Base-by-base conservation (phyloP, 345 rosid genomes). In the Hibiscus tridactylites region DNA sequence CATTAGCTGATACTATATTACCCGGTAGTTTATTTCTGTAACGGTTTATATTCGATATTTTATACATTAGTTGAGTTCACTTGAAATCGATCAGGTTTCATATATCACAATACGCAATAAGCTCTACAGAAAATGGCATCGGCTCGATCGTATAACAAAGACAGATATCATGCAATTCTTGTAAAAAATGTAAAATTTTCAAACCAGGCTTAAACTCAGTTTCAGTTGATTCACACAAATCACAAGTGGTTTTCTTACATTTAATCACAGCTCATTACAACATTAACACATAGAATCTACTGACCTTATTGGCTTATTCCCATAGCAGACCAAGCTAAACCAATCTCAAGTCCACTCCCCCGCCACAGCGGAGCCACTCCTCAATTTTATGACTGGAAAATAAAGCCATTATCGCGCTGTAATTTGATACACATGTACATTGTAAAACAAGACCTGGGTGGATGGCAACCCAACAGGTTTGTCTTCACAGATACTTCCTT, bases 401-500 rank as follows among this genome's bases (percentile, higher is more conserved):
- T 57, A 46, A 46, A 31, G 31, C 24, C 65, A 46, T 21, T 9
- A 5, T 19, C 11, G 19, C 6, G 52, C 47, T 4, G 59, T 31
- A 50, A 67, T 35, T 29, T 49, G 1, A 15, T 56, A 56, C 28
- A 56, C 21, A 66, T 74, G 59, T 67, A 28, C 67, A 74, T 17
- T 42, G 21, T 50, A 63, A 7, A 56, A 52, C 31, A 53, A 28
- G 33, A 35, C 16, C 50, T 37, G 52, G 9, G 16, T 3, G 6
- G 52, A 39, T 52, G 54, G 63, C 19, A 63, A 56, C 16, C 8
- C 9, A n/a, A 50, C 9, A 28, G 26, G 59, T 16, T 71, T 15
- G 53, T 71, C 24, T 52, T 52, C 67, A 1, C 74, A 28, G 53
- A 50, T 50, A 6, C 59, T 68, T 67, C 26, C 58, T 67, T 74